These are phyloP conservation scores for Purshia tridentata DNA, from an alignment of 306 rosid genomes.

Conservation along the genomic window DNA sequence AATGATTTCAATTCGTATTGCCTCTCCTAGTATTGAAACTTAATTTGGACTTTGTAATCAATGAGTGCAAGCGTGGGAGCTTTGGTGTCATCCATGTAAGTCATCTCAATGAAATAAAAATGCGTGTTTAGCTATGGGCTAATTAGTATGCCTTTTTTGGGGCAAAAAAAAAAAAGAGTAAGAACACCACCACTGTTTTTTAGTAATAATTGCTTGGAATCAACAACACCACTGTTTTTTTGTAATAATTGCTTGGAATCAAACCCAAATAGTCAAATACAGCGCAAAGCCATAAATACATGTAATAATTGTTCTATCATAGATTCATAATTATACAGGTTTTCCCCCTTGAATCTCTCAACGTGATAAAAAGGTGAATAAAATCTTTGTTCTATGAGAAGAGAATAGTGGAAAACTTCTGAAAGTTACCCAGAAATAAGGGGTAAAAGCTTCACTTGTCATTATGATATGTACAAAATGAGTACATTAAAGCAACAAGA, in stretches of 20 bases:
- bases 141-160: too few relatives aligned
- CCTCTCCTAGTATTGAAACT: conserved; percentile 13
- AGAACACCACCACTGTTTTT: too few relatives aligned
- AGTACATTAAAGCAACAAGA: conserved; percentile 1
- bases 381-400: neutral
- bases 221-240: too few relatives aligned
- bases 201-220: too few relatives aligned
- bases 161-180: too few relatives aligned
- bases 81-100: conserved; percentile 20
- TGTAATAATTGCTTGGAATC: too few relatives aligned
- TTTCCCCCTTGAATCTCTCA: neutral
- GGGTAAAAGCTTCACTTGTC: conserved; percentile 1
- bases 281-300: too few relatives aligned
- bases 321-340: neutral
- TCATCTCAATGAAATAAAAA: conserved; percentile 27
- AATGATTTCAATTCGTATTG: conserved; percentile 3
- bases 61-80: conserved; percentile 24
- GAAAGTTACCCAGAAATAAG: neutral
- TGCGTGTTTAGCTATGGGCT: neutral
- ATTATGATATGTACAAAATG: conserved; percentile 14
- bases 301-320: neutral
- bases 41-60: conserved; percentile 20
- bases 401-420: neutral
- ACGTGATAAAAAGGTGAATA: neutral
- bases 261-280: too few relatives aligned